phyloP scores from a whole-genome alignment of 2,329 filamentous ascomycete species.

The Phyllosticta capitalensis region DNA sequence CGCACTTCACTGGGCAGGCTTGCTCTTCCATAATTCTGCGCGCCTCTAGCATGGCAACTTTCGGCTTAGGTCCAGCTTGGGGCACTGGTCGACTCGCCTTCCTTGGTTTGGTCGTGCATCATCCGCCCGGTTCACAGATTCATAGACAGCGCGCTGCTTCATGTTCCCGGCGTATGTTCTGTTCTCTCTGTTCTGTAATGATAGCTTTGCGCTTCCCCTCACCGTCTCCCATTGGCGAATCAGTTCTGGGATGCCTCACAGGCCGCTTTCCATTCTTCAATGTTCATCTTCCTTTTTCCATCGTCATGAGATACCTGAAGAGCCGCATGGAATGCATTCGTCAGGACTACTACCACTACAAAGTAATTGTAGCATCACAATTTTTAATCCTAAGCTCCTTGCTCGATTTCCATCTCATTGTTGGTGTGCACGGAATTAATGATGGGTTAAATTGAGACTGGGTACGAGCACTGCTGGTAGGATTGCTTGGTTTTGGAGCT shows the following conservation, averaged over 20 bases:
- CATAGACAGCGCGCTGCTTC: background rate
- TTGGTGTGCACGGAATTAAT: no score
- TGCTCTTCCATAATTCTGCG: background rate
- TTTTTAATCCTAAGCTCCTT: background rate
- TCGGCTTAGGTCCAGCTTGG: background rate
- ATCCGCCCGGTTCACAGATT: background rate
- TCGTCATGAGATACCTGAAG: background rate
- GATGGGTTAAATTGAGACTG: no score
- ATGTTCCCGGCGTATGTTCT: background rate
- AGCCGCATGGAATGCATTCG: background rate
- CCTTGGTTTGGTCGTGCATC: background rate
- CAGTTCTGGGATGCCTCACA: background rate
- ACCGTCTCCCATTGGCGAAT: background rate
- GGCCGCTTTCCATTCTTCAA: background rate
- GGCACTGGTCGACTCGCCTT: background rate
- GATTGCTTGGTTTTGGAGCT: no score
- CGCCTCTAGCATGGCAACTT: background rate
- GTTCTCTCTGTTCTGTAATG: background rate
- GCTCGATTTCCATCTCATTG: background rate
- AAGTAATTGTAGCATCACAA: background rate
- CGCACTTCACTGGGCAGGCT: background rate
- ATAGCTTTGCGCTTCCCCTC: background rate
- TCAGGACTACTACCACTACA: background rate
- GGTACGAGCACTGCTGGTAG: no score
- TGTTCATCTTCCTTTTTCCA: background rate